Conservation (phyloP, 345 rosid genomes). For the Linum lewisii region DNA sequence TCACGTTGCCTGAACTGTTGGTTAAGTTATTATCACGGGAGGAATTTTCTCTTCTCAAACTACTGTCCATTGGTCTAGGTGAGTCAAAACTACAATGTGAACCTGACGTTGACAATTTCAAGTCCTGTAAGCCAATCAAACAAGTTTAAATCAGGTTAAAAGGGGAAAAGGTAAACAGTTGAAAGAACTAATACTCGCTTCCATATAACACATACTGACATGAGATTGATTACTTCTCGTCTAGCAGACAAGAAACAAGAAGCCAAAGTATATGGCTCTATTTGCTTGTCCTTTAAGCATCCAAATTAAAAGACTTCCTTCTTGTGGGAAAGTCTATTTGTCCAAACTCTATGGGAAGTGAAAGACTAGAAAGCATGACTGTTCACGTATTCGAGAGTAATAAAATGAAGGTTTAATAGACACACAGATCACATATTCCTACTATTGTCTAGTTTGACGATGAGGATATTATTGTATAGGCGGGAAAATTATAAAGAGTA, state of each 20-base stretch:
- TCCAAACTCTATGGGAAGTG: not conserved
- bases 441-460: not conserved
- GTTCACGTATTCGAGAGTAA: not conserved
- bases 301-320: not conserved
- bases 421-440: not conserved
- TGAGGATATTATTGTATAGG: not conserved
- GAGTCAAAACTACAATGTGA: constrained; percentile 44
- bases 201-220: constrained; percentile 7
- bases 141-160: no score
- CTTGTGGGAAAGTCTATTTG: not conserved
- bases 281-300: no score
- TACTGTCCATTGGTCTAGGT: constrained; percentile 24
- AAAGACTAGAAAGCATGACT: not conserved
- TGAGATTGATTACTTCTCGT: no score
- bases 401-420: no score
- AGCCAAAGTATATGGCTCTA: not conserved
- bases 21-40: constrained; percentile 23
- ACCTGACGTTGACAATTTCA: constrained; percentile 38
- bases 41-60: constrained; percentile 28
- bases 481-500: no score
- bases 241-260: no score
- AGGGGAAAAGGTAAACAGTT: no score
- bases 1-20: constrained; percentile 15
- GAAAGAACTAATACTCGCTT: no score
- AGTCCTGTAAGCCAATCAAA: constrained; percentile 28